phyloP scores from a whole-genome alignment of 257 asterid genomes.

The Rhazya stricta region DNA sequence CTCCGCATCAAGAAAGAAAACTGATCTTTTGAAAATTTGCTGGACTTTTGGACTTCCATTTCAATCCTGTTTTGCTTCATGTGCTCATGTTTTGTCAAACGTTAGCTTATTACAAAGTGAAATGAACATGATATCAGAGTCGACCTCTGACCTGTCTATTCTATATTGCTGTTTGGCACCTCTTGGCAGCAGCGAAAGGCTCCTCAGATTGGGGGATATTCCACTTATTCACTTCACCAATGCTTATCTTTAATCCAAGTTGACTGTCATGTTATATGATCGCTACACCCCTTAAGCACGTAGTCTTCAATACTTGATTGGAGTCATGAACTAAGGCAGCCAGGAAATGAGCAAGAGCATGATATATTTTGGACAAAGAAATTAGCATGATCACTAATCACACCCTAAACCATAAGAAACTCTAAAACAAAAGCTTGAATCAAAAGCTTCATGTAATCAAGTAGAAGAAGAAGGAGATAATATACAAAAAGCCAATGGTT shows the following conservation, averaged over 20 bases:
- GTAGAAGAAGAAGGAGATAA: conserved; percentile 7
- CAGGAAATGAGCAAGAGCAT: not conserved
- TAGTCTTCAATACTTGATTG: not conserved
- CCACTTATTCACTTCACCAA: not conserved
- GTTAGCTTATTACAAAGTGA: not conserved
- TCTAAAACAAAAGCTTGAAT: conserved; percentile 1
- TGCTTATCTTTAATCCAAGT: conserved; percentile 4
- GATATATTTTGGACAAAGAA: not conserved
- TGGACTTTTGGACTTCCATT: not conserved
- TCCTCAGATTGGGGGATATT: conserved; percentile 1
- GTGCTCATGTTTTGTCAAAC: not conserved
- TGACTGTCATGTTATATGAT: not conserved
- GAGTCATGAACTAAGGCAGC: not conserved
- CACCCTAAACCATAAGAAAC: not conserved
- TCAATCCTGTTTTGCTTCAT: not conserved
- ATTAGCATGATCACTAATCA: not conserved
- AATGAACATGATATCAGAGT: not conserved
- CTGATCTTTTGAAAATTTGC: not conserved
- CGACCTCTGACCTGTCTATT: not conserved
- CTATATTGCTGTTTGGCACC: not conserved
- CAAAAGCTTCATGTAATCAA: conserved; percentile 13
- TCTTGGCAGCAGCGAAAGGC: not conserved
- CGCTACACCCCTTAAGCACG: not conserved
- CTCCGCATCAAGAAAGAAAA: not conserved
- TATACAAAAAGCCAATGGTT: not conserved